Evolutionary conservation across 192 early-diverging fungal species (phyloP), one percentile per base, ranked within the genome.

Genomic region (Linnemannia schmuckeri): DNA sequence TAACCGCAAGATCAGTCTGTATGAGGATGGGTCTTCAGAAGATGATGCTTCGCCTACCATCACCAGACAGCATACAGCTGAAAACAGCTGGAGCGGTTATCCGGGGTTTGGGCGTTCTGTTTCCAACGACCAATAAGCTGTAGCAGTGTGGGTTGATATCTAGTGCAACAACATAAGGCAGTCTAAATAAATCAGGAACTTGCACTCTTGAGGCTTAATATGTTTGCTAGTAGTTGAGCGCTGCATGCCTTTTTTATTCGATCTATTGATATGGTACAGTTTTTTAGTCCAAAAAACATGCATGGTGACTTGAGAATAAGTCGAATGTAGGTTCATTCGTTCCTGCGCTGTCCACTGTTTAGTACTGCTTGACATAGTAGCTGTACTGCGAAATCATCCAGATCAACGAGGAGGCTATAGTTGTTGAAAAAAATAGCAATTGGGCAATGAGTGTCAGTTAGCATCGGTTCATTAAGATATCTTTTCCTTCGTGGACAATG

Each of bases 301-400:
- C 74, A 37, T 37, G 38, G 49, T 0, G 12, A 3, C 2, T 49
- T 4, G 47, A 55, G 33, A 20, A 20, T 54, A 18, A 18, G 15
- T 49, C 47, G 47, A 47, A 24, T 75, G 18, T 4, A 22, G 27
- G 49, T 77, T 13, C 70, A 6, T 66, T 10, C 22, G 6, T 44
- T 22, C 37, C 30, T 18, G 8, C 41, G 15, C 22, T 38, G 38
- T 27, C 49, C 40, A 13, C 8, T 1, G 42, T 6, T 52, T 78
- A 72, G 42, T 87, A 81, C 3, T 81, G 70, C 80, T 82, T 86
- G 75, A 86, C 83, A 30, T 89, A 87, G 78, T 81, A 76, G 30
- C 70, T 76, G 41, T 89, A 87, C 49, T 89, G 85, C 41, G 78
- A 80, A 0, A 76, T 27, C 88, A 89, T 87, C 88, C 88, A 89